Evolutionary conservation across 768 basidiomycete species (phyloP), one percentile per base, ranked within the genome.

Genomic region (Lactifluus piperatus): DNA sequence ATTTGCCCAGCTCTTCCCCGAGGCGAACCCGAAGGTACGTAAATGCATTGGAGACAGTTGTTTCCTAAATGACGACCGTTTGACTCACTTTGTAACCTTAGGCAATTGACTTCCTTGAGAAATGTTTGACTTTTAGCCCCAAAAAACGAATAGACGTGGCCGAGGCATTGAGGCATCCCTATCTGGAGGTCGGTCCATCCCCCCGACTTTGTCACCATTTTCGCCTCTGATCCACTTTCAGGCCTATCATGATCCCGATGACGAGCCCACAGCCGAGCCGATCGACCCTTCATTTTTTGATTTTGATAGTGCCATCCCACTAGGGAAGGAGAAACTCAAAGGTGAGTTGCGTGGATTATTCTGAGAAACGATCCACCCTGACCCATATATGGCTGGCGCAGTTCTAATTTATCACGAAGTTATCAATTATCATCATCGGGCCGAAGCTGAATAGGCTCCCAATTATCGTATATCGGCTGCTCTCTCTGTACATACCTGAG

Each of bases 221-320:
- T 50, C 18, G 37, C 50, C n/a, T 37, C 26, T 52, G 45, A 56
- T 36, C 34, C 7, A 14, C 44, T 44, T 52, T 20, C 62, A 89
- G 88, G 84, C 90, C 0, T 93, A 94, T 66, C 92, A 94, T 62
- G 94, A 95, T 67, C 82, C 87, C 6, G 81, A 83, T 13, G 94
- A 97, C 68, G 94, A 97, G 68, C 94, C 94, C 0, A 80, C 81
- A 1, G 92, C 94, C 1, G 76, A 81, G 62, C 81, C 82, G 1
- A 75, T 90, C 32, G 84, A 89, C 53, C 84, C 90, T 0, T 80
- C 80, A 1, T 91, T 91, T 72, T 92, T 92, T 66, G 83, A 91
- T 64, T 92, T 92, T 67, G 89, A 91, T 64, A 82, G 84, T 56
- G 84, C 85, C 1, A 77, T 81, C 56, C 75, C 81, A 11, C 65